Evolutionary conservation across 2,329 filamentous ascomycete species (phyloP).

Genomic region (Fusarium sp.): DNA sequence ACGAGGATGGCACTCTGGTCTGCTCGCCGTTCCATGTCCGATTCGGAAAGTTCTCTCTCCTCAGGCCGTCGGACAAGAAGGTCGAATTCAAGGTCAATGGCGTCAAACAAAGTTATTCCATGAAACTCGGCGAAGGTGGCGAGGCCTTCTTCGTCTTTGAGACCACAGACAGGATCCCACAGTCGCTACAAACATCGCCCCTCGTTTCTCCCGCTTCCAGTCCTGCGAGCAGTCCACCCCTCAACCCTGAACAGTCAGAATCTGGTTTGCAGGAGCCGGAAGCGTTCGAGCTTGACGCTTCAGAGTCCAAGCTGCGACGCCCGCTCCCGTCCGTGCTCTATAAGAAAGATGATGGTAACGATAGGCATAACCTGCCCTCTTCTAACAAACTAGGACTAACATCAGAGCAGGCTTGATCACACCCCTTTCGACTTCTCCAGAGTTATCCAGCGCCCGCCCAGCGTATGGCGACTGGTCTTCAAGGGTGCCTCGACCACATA

Average conservation of each 20-base stretch:
- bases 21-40: constrained; percentile 99
- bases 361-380: constrained; percentile 31
- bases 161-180: constrained; percentile 90
- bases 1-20: constrained; percentile 85
- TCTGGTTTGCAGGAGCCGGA: constrained; percentile 71
- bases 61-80: constrained; percentile 97
- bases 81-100: constrained; percentile 98
- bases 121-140: constrained; percentile 97
- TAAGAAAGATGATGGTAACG: constrained; percentile 40
- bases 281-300: constrained; percentile 69
- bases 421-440: constrained; percentile 62
- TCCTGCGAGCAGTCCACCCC: constrained; percentile 84
- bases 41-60: constrained; percentile 96
- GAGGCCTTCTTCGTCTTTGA: constrained; percentile 99
- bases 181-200: constrained; percentile 91
- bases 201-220: constrained; percentile 89
- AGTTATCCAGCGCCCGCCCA: constrained; percentile 55
- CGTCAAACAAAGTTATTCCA: constrained; percentile 88
- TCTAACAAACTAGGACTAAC: not conserved
- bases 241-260: constrained; percentile 50
- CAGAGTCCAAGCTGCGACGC: constrained; percentile 47
- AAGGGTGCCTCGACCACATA: constrained; percentile 55
- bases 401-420: constrained; percentile 54
- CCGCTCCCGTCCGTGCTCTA: constrained; percentile 56
- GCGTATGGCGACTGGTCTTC: constrained; percentile 61